These are phyloP conservation scores for Flaveria robusta DNA, from an alignment of 129 eudicot genomes.

Conservation along the genomic window DNA sequence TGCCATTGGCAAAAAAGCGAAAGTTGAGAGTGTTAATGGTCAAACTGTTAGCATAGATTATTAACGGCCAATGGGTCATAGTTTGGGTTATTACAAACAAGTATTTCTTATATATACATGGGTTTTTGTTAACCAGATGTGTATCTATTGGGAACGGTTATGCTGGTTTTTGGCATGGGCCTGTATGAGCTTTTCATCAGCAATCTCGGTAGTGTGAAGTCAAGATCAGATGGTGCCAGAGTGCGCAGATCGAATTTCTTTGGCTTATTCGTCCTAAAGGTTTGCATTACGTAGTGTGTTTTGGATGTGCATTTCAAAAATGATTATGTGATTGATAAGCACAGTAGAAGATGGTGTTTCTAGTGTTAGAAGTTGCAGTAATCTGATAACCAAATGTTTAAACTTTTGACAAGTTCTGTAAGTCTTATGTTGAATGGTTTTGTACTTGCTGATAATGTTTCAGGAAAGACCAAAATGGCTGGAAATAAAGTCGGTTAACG, in stretches of 20 bases:
- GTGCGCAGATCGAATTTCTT: conserved; percentile 62
- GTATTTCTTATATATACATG: too few species aligned
- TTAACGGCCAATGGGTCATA: too few species aligned
- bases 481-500: conserved; percentile 87
- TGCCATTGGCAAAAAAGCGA: too few species aligned
- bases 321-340: not conserved
- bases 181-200: conserved; percentile 92
- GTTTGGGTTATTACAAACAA: too few species aligned
- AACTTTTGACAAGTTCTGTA: not conserved
- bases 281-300: not conserved
- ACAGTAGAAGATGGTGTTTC: not conserved
- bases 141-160: conserved; percentile 89
- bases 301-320: not conserved
- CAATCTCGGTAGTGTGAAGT: conserved; percentile 58
- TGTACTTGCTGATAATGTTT: conserved; percentile 14
- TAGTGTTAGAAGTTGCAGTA: not conserved
- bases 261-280: conserved; percentile 79
- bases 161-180: conserved; percentile 98
- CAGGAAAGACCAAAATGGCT: conserved; percentile 97
- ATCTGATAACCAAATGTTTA: not conserved
- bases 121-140: conserved; percentile 52
- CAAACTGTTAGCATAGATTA: too few species aligned
- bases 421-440: conserved; percentile 1
- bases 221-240: conserved; percentile 39
- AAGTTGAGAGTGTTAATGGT: too few species aligned